phyloP scores from a whole-genome alignment of 257 asterid species.

The Nicotiana obtusifolia region DNA sequence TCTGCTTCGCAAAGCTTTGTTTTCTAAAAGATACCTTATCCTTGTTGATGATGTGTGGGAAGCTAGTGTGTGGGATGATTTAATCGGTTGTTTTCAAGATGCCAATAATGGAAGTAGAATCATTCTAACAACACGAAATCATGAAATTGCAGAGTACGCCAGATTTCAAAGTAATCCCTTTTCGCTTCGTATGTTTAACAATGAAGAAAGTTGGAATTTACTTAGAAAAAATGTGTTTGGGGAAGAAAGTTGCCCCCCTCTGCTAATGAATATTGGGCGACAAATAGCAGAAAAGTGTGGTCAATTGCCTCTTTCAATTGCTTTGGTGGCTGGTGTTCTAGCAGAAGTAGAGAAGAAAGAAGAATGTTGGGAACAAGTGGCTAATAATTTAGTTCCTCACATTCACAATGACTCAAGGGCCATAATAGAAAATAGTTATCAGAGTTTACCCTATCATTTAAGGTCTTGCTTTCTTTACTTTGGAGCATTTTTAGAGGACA shows the following conservation, averaged over 20 bases:
- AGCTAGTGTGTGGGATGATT: too few species aligned
- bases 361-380: background rate
- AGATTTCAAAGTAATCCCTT: too few species aligned
- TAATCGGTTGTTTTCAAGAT: too few species aligned
- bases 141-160: background rate
- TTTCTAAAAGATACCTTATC: too few species aligned
- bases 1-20: too few species aligned
- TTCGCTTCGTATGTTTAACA: background rate
- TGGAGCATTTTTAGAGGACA: slow-evolving; percentile 13
- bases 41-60: too few species aligned
- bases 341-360: background rate
- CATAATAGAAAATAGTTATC: slow-evolving; percentile 14
- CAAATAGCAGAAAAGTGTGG: background rate
- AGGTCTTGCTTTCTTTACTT: slow-evolving; percentile 18
- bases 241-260: background rate
- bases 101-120: too few species aligned
- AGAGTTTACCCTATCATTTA: slow-evolving; percentile 3
- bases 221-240: background rate
- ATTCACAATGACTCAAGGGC: background rate
- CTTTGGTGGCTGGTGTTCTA: slow-evolving; percentile 13
- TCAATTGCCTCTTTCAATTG: slow-evolving; percentile 7
- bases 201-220: background rate
- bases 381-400: background rate
- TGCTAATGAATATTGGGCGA: background rate
- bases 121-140: too few species aligned